Evolutionary conservation across 495 filamentous ascomycete genomes (phyloP).

Genomic region (Penicillium coffeae): DNA sequence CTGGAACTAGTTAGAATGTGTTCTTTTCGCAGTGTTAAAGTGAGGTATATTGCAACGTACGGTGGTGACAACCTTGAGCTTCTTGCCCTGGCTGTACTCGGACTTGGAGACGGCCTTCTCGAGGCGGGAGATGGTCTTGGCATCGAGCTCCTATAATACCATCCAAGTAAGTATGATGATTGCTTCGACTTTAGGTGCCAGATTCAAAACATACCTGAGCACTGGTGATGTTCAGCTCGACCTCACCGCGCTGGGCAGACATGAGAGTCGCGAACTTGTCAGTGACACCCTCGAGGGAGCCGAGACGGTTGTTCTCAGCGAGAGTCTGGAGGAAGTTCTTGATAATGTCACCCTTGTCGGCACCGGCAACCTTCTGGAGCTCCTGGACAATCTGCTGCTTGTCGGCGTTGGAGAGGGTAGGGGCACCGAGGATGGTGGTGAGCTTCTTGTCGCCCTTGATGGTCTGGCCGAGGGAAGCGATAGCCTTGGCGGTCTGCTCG

Average conservation of each 20-base stretch:
- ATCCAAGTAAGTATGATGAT: not conserved
- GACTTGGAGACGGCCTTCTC: slow-evolving; percentile 89
- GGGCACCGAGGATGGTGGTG: slow-evolving; percentile 65
- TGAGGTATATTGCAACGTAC: slow-evolving; percentile 40
- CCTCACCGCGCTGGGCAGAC: slow-evolving; percentile 83
- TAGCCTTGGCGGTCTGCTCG: slow-evolving; percentile 73
- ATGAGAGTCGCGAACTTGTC: slow-evolving; percentile 86
- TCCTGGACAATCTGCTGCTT: slow-evolving; percentile 80
- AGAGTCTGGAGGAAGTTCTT: slow-evolving; percentile 90
- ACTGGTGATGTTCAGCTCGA: slow-evolving; percentile 85
- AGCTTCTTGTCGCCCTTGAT: slow-evolving; percentile 82
- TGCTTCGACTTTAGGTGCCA: not conserved
- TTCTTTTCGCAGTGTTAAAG: not conserved
- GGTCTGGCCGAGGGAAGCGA: slow-evolving; percentile 63
- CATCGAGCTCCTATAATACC: slow-evolving; percentile 68
- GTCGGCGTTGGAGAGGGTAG: slow-evolving; percentile 71
- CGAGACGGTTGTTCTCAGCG: slow-evolving; percentile 93
- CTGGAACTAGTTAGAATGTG: slow-evolving; percentile 34
- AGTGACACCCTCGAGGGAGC: slow-evolving; percentile 72
- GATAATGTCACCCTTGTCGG: slow-evolving; percentile 72
- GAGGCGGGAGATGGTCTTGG: slow-evolving; percentile 76
- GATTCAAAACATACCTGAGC: slow-evolving; percentile 62
- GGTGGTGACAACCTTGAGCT: slow-evolving; percentile 92
- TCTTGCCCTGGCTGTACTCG: slow-evolving; percentile 86
- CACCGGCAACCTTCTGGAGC: slow-evolving; percentile 71